Evolutionary conservation across 73 alveolate genomes (phyloP).

Genomic region (Symbiodinium natans): DNA sequence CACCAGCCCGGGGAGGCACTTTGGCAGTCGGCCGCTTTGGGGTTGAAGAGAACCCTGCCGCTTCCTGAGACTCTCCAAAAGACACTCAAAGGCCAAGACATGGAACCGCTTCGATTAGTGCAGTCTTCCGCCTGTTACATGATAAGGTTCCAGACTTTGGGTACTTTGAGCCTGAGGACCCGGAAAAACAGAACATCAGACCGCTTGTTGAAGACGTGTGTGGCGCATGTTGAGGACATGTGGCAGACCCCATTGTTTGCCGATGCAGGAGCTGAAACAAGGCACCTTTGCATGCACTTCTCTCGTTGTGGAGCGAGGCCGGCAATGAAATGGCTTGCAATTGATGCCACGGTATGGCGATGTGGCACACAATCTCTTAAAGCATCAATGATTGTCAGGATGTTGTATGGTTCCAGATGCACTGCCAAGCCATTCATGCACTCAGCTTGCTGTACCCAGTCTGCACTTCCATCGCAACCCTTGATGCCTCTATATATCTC

Average conservation of each 20-base stretch:
- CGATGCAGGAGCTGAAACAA: constrained; percentile 43
- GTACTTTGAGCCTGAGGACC: constrained; percentile 61
- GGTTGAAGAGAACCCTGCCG: constrained; percentile 36
- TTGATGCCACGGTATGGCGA: too few species aligned
- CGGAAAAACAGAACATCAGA: too few species aligned
- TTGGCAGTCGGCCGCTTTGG: constrained; percentile 90
- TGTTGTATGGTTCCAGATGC: constrained; percentile 63
- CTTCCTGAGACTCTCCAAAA: neutral
- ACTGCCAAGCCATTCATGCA: constrained; percentile 30
- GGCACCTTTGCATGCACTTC: constrained; percentile 58
- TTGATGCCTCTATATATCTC: too few species aligned
- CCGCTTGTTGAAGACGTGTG: too few species aligned
- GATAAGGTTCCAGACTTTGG: constrained; percentile 71
- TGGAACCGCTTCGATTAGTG: too few species aligned
- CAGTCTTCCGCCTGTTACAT: too few species aligned
- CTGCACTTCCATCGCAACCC: too few species aligned
- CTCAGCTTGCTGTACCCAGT: constrained; percentile 8
- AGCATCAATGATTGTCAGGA: too few species aligned
- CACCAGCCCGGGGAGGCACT: constrained; percentile 38
- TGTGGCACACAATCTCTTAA: too few species aligned
- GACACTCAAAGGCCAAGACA: neutral
- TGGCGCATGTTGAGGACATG: too few species aligned
- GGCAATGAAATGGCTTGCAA: neutral
- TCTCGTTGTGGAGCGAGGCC: constrained; percentile 62
- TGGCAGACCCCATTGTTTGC: too few species aligned